phyloP scores from a whole-genome alignment of 305 asterid genomes.

The Caryopteris hybrid region DNA sequence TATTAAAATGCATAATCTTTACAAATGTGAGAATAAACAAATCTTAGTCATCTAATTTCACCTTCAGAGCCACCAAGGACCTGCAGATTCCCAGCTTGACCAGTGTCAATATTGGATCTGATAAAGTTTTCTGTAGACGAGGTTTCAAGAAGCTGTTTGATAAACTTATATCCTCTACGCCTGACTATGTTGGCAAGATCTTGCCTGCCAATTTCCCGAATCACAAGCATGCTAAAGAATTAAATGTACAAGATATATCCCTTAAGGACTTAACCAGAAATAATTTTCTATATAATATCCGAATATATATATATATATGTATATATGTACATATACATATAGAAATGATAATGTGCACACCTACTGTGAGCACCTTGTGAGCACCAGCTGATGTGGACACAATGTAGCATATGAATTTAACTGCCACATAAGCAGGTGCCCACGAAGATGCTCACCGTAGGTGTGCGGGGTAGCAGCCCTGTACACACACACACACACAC shows the following conservation, averaged over 20 bases:
- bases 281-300: not conserved
- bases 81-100: constrained; percentile 27
- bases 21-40: not conserved
- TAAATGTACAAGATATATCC: constrained; percentile 6
- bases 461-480: no score
- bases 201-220: constrained; percentile 44
- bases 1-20: not conserved
- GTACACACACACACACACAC: no score
- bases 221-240: not conserved
- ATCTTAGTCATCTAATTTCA: constrained; percentile 22
- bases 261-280: not conserved
- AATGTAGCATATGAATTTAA: no score
- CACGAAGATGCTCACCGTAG: no score
- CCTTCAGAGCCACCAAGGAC: constrained; percentile 27
- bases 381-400: no score
- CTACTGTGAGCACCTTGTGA: no score
- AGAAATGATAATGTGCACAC: no score
- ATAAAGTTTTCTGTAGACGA: constrained; percentile 20
- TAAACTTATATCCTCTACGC: constrained; percentile 83
- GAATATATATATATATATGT: no score
- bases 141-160: constrained; percentile 54
- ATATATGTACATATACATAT: no score
- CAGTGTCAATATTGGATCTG: constrained; percentile 23
- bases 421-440: no score
- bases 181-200: constrained; percentile 91